Conservation (phyloP, 805 yeast genomes). For the Starmerella stigmatis region DNA sequence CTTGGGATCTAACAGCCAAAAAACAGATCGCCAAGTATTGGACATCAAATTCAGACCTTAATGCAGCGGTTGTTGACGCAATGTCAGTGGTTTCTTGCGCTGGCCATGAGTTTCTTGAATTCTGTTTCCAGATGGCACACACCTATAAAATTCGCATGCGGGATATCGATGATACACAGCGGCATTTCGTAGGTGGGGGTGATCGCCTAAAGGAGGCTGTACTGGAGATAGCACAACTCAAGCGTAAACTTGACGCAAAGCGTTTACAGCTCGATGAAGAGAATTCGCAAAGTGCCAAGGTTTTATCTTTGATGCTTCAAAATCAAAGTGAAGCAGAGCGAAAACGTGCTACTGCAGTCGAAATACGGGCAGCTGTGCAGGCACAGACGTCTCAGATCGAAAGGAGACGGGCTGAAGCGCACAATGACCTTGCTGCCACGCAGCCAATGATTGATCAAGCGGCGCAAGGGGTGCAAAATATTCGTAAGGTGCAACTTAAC, state of each 20-base stretch:
- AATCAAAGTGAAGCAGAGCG: constrained; percentile 92
- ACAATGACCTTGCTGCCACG: constrained; percentile 57
- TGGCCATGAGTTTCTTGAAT: constrained; percentile 14
- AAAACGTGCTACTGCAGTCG: constrained; percentile 72
- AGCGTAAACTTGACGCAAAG: constrained; percentile 44
- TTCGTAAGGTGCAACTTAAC: constrained; percentile 82
- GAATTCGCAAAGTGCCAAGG: constrained; percentile 56
- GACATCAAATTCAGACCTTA: constrained; percentile 17
- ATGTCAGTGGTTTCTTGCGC: background rate
- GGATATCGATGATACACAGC: constrained; percentile 52
- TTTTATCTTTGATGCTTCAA: constrained; percentile 62
- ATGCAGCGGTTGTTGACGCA: constrained; percentile 30
- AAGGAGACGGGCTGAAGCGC: constrained; percentile 43
- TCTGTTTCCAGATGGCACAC: constrained; percentile 20
- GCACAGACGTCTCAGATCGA: constrained; percentile 55
- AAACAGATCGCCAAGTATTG: constrained; percentile 15
- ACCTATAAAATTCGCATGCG: constrained; percentile 38
- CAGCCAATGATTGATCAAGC: constrained; percentile 84
- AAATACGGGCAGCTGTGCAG: constrained; percentile 58
- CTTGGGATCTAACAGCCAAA: constrained; percentile 44
- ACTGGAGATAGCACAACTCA: constrained; percentile 53
- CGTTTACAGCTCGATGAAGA: constrained; percentile 42
- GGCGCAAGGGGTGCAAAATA: constrained; percentile 77
- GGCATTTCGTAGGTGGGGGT: constrained; percentile 63
- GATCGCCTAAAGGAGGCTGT: constrained; percentile 70